Evolutionary conservation across 176 grass and related monocot species (phyloP), one percentile per base, ranked within the genome.

Genomic region (Chrysopogon serrulatus): DNA sequence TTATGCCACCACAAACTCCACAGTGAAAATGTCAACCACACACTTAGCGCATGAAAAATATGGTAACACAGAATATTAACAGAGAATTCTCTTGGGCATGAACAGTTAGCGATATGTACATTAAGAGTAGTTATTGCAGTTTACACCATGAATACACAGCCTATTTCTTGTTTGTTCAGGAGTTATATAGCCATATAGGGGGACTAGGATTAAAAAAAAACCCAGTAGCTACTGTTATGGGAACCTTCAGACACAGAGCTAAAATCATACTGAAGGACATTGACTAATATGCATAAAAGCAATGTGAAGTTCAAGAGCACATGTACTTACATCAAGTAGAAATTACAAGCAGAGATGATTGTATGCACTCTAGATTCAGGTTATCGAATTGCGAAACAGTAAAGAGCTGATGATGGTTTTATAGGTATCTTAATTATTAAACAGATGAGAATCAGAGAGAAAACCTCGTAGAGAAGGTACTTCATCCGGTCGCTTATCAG

Each of bases 401-500:
- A 76, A 8, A 40, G 34, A 61, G 33, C 39, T 10, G 31, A 39
- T 53, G 26, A 65, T 54, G n/a, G n/a, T 23, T 61, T 32, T 41
- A 61, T 23, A 84, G 31, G 28, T 4, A 74, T 73, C 26, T 43
- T 27, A 71, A 71, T 44, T 45, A 49, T 48, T 73, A 73, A 80
- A 56, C 4, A 74, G 70, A 65, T 9, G n/a, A 67, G 66, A 79
- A 83, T 49, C 5, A 89, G 64, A 76, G 68, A 84, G 56, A 78
- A 72, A 73, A 99, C 93, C 96, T 99, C 96, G 27, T 99, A 99
- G 39, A 99, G 86, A 60, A 99, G 91, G 79, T 99, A 81, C 81
- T 94, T 99, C 96, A 99, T 99, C 37, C 86, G 84, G 65, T 99
- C 96, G 14, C 96, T 99, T 86, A 99, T 99, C 51, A 99, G 87